A percentile compares a stretch with the other conserved stretches of the same genome.
These are phyloP conservation scores for Umbelopsis sp. DNA, from an alignment of 192 early-diverging fungal genomes.

Conservation along the genomic window DNA sequence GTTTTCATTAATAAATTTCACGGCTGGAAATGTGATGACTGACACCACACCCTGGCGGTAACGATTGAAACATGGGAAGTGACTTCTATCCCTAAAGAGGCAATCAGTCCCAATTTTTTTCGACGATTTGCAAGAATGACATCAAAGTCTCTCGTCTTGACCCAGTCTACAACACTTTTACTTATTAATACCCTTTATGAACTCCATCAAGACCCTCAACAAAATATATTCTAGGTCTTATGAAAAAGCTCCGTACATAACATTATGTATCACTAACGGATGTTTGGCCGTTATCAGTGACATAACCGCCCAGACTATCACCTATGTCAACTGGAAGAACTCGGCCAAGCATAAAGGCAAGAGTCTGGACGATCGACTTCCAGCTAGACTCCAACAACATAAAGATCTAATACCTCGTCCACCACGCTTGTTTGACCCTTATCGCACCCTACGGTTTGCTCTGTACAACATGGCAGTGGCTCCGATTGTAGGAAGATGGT, in stretches of 20 bases:
- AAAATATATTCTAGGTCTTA: constrained; percentile 46
- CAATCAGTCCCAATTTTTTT: background rate
- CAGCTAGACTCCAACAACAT: constrained; percentile 17
- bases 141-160: background rate
- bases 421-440: constrained; percentile 33
- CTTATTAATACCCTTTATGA: constrained; percentile 12
- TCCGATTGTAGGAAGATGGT: constrained; percentile 72
- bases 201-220: constrained; percentile 13
- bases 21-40: too few species aligned
- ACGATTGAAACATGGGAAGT: background rate
- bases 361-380: constrained; percentile 14
- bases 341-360: background rate
- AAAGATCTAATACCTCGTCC: background rate
- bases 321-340: constrained; percentile 30
- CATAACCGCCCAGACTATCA: constrained; percentile 61
- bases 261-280: constrained; percentile 69
- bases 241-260: constrained; percentile 59
- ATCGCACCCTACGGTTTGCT: constrained; percentile 61
- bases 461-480: constrained; percentile 70
- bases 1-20: too few species aligned
- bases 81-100: background rate
- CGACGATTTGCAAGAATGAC: background rate
- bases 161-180: background rate
- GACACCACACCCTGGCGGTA: too few species aligned
- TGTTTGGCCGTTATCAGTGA: constrained; percentile 65